Base-by-base conservation (phyloP, 2,329 filamentous ascomycete species). In the Reticulascus tulasneorum region DNA sequence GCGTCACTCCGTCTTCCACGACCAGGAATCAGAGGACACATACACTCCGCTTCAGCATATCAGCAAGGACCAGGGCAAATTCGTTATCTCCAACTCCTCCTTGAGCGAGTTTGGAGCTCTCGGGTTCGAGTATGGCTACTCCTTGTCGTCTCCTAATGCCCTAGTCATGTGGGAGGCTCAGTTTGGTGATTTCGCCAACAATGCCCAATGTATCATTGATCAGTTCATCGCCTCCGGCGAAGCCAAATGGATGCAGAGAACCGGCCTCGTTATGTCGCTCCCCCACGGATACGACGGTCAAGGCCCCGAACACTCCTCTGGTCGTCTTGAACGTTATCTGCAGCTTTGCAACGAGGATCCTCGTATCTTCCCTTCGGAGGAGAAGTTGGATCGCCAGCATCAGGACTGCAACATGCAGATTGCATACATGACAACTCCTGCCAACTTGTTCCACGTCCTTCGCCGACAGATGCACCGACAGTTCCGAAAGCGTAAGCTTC, bases 341-440 rank as follows among this genome's bases (percentile, higher is more conserved):
- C 93, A 97, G 67, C 82, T 98, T 42, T 93, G 85, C 69, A 97
- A 97, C 67, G 93, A 98, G 64, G 93, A 98, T 58, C 90, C 93
- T 38, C 86, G 93, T 47, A 78, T 93, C 54, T 98, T 89, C 82
- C 93, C 93, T 35, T 75, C 80, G 2, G 73, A 77, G 21, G 89
- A 95, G 49, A 96, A 93, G 74, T 79, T 97, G 43, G 83, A 94
- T 37, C 88, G 93, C 51, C 93, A 97, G 67, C 93, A 98, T 72
- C 93, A 98, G 71, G 93, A 98, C 69, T 95, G 89, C 76, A 98
- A 98, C 72, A 94, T 98, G 82, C 93, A 98, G 71, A 85, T 98
- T 60, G 89, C 83, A 37, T 95, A 93, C 74, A 90, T 94, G 80
- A 98, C 93, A n/a, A 86, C 84, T 29, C 93, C 93, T 19, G 78